Evolutionary conservation across 352 stramenopile species (phyloP).

Genomic region (Phytophthora litchii): DNA sequence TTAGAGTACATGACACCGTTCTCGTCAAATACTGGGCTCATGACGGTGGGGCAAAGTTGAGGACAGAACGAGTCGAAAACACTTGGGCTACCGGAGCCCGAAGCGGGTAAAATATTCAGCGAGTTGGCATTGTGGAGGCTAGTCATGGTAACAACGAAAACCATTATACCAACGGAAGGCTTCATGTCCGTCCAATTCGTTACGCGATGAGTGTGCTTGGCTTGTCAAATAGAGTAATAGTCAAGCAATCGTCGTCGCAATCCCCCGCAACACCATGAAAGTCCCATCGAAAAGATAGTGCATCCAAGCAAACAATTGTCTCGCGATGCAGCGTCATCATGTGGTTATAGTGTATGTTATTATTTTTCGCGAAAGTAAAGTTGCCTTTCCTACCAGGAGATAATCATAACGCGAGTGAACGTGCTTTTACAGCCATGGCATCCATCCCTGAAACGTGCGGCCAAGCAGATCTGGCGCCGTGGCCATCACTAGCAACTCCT

Average conservation of each 20-base stretch:
- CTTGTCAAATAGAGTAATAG: neutral
- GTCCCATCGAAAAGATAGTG: neutral
- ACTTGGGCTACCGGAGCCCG: neutral
- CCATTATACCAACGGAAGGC: neutral
- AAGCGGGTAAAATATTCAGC: neutral
- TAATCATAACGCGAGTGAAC: neutral
- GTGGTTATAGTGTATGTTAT: neutral
- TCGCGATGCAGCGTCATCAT: neutral
- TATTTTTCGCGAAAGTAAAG: neutral
- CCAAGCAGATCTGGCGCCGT: conserved; percentile 83
- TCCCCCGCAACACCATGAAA: neutral
- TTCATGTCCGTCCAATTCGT: neutral
- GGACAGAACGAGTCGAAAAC: neutral
- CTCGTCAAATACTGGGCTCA: neutral
- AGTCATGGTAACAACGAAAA: neutral
- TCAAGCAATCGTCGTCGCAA: neutral
- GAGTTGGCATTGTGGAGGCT: neutral
- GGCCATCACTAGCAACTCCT: conserved; percentile 83
- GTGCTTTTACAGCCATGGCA: conserved; percentile 63
- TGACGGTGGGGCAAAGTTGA: neutral
- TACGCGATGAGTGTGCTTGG: neutral
- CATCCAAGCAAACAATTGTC: neutral
- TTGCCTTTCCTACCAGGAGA: neutral
- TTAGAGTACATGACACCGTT: neutral
- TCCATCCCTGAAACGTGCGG: conserved; percentile 83